phyloP scores from a whole-genome alignment of 805 yeast genomes.

The Suhomyces pyralidae region DNA sequence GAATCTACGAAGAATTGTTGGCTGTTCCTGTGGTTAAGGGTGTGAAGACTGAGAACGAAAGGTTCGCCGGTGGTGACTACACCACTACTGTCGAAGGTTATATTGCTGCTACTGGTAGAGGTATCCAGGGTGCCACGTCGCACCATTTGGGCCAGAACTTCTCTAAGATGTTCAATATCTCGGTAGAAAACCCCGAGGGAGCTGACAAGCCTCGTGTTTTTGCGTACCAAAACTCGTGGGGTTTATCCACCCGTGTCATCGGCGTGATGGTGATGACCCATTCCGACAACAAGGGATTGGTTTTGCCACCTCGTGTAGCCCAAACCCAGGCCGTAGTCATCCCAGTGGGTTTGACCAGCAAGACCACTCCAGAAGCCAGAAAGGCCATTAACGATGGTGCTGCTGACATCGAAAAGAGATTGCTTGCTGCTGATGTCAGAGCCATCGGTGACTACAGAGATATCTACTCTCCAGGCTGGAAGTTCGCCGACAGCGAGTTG shows the following conservation, averaged over 20 bases:
- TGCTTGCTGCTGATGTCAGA: slow-evolving; percentile 64
- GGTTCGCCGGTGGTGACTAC: slow-evolving; percentile 96
- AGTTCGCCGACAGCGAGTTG: slow-evolving; percentile 94
- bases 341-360: slow-evolving; percentile 92
- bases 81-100: slow-evolving; percentile 97
- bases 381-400: slow-evolving; percentile 68
- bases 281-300: slow-evolving; percentile 97
- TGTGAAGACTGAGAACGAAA: slow-evolving; percentile 93
- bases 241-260: slow-evolving; percentile 94
- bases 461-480: slow-evolving; percentile 98
- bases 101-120: slow-evolving; percentile 98
- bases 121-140: slow-evolving; percentile 98
- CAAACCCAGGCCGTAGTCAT: slow-evolving; percentile 87
- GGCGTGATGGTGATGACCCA: slow-evolving; percentile 99
- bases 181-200: slow-evolving; percentile 95
- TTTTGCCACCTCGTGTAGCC: slow-evolving; percentile 95
- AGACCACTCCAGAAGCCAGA: slow-evolving; percentile 76
- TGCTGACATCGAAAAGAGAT: slow-evolving; percentile 59
- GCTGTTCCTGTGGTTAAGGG: slow-evolving; percentile 98
- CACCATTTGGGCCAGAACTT: slow-evolving; percentile 98
- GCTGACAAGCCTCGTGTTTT: slow-evolving; percentile 78
- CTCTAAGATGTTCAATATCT: slow-evolving; percentile 95
- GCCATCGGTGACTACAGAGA: slow-evolving; percentile 85
- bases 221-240: slow-evolving; percentile 99
- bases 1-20: slow-evolving; percentile 82